phyloP scores from a whole-genome alignment of 2,329 filamentous ascomycete species.

The Didymellaceae sp. region DNA sequence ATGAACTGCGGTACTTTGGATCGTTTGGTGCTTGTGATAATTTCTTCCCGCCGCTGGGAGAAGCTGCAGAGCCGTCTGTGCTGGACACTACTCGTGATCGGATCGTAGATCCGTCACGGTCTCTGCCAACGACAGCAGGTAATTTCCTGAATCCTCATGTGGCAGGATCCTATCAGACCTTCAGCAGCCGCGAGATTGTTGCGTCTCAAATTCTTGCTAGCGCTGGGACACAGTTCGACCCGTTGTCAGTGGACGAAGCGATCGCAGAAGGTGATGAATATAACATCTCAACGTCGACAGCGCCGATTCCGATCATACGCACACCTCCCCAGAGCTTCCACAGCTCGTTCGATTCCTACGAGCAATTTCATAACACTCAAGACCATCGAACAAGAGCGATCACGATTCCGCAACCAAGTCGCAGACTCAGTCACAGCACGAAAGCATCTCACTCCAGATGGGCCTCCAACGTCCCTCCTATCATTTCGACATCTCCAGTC shows the following conservation, averaged over 20 bases:
- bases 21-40: slow-evolving; percentile 36
- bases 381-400: slow-evolving; percentile 33
- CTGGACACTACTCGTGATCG: slow-evolving; percentile 33
- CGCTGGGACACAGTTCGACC: slow-evolving; percentile 39
- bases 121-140: slow-evolving; percentile 32
- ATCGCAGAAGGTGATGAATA: slow-evolving; percentile 36
- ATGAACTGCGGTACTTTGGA: slow-evolving; percentile 26
- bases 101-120: slow-evolving; percentile 27
- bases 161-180: slow-evolving; percentile 36
- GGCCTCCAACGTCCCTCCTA: slow-evolving; percentile 28
- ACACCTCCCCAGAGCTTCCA: slow-evolving; percentile 25
- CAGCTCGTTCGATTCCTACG: slow-evolving; percentile 21
- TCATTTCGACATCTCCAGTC: slow-evolving; percentile 38
- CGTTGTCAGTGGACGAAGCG: slow-evolving; percentile 37
- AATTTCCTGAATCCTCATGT: slow-evolving; percentile 40
- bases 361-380: slow-evolving; percentile 8
- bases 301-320: slow-evolving; percentile 43
- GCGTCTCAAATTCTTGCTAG: slow-evolving; percentile 39
- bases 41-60: slow-evolving; percentile 23
- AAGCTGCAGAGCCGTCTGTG: slow-evolving; percentile 28
- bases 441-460: slow-evolving; percentile 17
- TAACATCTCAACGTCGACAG: slow-evolving; percentile 20
- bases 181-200: slow-evolving; percentile 38
- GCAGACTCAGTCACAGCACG: slow-evolving; percentile 22
- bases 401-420: slow-evolving; percentile 36